A percentile compares a stretch with the other conserved stretches of the same genome.
Evolutionary conservation across 2,329 filamentous ascomycete genomes (phyloP).

Genomic region (Westerdykella ornata): DNA sequence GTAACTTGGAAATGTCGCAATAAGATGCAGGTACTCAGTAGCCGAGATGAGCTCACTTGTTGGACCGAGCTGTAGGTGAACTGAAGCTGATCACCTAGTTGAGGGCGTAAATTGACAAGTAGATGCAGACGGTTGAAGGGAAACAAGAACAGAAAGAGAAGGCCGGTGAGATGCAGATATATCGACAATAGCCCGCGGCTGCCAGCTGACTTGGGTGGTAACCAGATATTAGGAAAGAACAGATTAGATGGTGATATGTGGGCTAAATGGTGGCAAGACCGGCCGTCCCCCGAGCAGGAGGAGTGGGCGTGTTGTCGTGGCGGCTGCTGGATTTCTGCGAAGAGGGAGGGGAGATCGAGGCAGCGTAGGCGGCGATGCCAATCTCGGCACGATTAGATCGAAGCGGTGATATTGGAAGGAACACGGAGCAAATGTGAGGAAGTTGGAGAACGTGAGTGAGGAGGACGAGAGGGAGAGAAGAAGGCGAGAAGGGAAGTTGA

Average conservation of each 20-base stretch:
- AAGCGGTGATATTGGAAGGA: neutral
- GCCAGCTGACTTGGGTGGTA: conserved; percentile 4
- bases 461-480: conserved; percentile 3
- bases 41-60: conserved; percentile 8
- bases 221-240: conserved; percentile 4
- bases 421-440: conserved; percentile 4
- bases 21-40: conserved; percentile 30
- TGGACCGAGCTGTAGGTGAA: conserved; percentile 5
- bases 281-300: conserved; percentile 5
- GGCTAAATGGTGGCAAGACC: conserved; percentile 9
- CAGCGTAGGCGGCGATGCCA: conserved; percentile 5
- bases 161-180: conserved; percentile 15
- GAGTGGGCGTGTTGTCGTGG: neutral
- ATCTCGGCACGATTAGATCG: neutral
- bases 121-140: conserved; percentile 27
- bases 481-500: neutral
- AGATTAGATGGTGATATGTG: conserved; percentile 7
- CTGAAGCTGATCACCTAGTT: conserved; percentile 17
- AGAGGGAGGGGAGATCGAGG: conserved; percentile 3
- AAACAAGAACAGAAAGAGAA: conserved; percentile 14
- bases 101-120: conserved; percentile 34
- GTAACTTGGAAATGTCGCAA: conserved; percentile 27
- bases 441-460: conserved; percentile 1
- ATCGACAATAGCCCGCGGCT: conserved; percentile 15
- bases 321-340: conserved; percentile 1